These are phyloP conservation scores for Capsicum chinense DNA, from an alignment of 257 asterid genomes.

Conservation along the genomic window DNA sequence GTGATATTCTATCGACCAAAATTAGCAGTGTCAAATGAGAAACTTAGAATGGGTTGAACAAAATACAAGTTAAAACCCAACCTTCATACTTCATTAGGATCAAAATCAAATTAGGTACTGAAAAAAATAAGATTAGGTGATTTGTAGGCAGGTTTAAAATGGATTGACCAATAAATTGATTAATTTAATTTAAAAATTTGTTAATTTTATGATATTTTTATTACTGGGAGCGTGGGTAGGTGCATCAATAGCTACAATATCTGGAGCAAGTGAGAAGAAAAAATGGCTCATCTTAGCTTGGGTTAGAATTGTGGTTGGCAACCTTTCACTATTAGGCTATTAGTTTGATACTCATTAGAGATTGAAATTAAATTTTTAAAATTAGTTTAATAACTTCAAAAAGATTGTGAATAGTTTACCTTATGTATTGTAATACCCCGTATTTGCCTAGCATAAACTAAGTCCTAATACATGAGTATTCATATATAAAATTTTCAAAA, in stretches of 20 bases:
- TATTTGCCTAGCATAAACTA: too few relatives aligned
- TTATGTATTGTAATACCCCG: not conserved
- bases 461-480: too few relatives aligned
- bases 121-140: too few relatives aligned
- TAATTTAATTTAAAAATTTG: not conserved
- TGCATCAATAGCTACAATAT: constrained; percentile 71
- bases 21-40: too few relatives aligned
- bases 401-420: not conserved
- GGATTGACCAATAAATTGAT: not conserved
- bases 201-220: constrained; percentile 46
- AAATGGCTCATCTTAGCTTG: constrained; percentile 93
- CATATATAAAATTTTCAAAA: too few relatives aligned
- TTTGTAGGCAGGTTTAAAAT: not conserved
- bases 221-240: constrained; percentile 82
- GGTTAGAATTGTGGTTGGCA: constrained; percentile 96
- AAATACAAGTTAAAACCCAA: too few relatives aligned
- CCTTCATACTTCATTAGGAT: too few relatives aligned
- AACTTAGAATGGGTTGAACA: too few relatives aligned
- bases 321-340: constrained; percentile 86
- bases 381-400: not conserved
- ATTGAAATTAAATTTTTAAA: constrained; percentile 29
- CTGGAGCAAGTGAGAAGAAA: constrained; percentile 74
- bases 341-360: constrained; percentile 70
- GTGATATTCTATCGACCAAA: too few relatives aligned
- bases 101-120: too few relatives aligned